A percentile compares a stretch with the other conserved stretches of the same genome.
These are phyloP conservation scores for Stentor coeruleus DNA, from an alignment of 73 alveolate species.

Conservation along the genomic window DNA sequence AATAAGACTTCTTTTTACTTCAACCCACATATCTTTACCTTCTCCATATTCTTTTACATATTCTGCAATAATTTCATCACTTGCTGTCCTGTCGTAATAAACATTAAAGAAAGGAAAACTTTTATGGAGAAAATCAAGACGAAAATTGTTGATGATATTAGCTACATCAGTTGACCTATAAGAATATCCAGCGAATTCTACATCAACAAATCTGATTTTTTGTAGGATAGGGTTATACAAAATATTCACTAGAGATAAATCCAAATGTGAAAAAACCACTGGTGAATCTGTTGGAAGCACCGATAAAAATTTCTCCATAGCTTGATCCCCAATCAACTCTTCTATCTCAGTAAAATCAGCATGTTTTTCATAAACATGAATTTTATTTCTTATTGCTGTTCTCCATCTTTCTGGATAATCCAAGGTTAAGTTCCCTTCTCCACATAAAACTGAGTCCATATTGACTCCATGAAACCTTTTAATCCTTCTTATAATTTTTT, in stretches of 20 bases:
- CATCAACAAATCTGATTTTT: neutral
- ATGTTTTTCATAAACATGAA: neutral
- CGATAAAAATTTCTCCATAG: neutral
- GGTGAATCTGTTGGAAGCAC: neutral
- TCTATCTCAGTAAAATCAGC: neutral
- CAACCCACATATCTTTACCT: slow-evolving; percentile 18
- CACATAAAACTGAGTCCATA: neutral
- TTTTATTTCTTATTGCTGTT: neutral
- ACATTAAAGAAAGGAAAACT: neutral
- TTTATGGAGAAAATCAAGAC: neutral
- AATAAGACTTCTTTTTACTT: neutral
- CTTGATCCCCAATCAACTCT: neutral
- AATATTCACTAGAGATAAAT: neutral
- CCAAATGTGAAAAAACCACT: slow-evolving; percentile 16
- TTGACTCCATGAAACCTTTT: neutral
- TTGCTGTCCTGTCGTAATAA: neutral
- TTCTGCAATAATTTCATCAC: neutral
- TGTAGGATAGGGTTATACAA: neutral
- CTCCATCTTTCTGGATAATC: slow-evolving; percentile 14
- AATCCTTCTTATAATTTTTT: neutral
- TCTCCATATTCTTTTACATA: slow-evolving; percentile 11
- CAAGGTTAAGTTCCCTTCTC: neutral
- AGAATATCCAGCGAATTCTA: neutral
- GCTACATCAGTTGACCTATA: slow-evolving; percentile 8
- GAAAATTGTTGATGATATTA: neutral